These are phyloP conservation scores for Bisporella sp. DNA, from an alignment of 2,329 filamentous ascomycete species.

Conservation along the genomic window DNA sequence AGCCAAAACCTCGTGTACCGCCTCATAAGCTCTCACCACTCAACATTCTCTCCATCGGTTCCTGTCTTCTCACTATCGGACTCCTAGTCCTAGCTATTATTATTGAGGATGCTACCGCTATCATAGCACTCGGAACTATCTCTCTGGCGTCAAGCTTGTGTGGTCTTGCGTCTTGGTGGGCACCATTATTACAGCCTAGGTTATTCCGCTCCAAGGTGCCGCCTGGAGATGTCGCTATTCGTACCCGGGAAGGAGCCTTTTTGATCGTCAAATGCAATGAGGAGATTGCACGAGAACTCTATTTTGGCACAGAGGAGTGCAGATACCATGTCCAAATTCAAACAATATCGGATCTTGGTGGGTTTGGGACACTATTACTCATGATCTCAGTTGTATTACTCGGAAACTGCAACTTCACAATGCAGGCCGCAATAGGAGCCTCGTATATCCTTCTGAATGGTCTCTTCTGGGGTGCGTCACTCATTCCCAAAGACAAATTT, in stretches of 20 bases:
- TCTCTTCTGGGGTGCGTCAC: conserved; percentile 42
- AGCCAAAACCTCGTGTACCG: conserved; percentile 41
- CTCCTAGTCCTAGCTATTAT: conserved; percentile 37
- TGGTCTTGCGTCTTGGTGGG: conserved; percentile 52
- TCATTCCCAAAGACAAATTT: conserved; percentile 36
- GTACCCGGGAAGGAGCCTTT: conserved; percentile 53
- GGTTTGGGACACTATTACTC: conserved; percentile 49
- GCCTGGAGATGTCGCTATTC: conserved; percentile 52
- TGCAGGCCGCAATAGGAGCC: conserved; percentile 50
- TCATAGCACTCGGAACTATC: conserved; percentile 44
- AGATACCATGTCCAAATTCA: conserved; percentile 41
- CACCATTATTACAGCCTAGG: conserved; percentile 45
- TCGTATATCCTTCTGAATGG: conserved; percentile 54
- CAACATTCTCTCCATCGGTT: conserved; percentile 45
- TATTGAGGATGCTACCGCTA: conserved; percentile 43
- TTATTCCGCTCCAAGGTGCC: conserved; percentile 39
- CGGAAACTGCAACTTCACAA: conserved; percentile 54
- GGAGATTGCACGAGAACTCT: conserved; percentile 55
- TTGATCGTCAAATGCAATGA: conserved; percentile 50
- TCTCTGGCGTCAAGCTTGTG: conserved; percentile 46
- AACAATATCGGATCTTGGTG: conserved; percentile 46
- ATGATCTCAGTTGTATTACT: conserved; percentile 56
- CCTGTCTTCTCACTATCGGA: conserved; percentile 40
- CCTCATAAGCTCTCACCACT: conserved; percentile 43
- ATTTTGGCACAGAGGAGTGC: conserved; percentile 54